Evolutionary conservation across 768 basidiomycete genomes (phyloP), one percentile per base, ranked within the genome.

Genomic region (Serendipita sp.): DNA sequence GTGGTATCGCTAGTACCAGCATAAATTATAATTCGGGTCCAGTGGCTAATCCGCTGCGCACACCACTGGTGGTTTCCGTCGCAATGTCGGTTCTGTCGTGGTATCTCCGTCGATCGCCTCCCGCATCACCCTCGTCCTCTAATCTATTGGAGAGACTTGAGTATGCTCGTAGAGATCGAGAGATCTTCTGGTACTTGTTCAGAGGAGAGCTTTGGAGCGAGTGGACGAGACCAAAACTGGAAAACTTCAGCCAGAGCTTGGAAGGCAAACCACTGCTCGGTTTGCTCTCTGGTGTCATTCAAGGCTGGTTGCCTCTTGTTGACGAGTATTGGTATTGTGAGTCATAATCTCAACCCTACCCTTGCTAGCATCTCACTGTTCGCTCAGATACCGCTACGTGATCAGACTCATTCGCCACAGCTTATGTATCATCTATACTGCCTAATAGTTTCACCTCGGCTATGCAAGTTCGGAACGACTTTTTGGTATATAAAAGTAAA

Each of bases 281-380:
- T n/a, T 71, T 90, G 56, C 73, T 89, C 45, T 78, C 88, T 68
- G 81, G 84, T 30, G 75, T 92, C 65, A 72, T 89, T 65, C 85
- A 83, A 68, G 89, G 91, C 70, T 92, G 91, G 90, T 83, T 92
- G 68, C 91, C 89, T 18, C 75, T 92, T 72, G 88, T 92, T 66
- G 84, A 92, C 72, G 88, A 89, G 71, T 92, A 92, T 75, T 85
- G 92, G 76, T 92, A 92, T 78, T 92, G 90, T 90, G 71, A 66
- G 90, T 79, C 44, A 48, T 16, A 38, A 13, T 46, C 44, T 18
- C 44, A 46, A 13, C 44, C 44, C 44, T 18, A 18, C 44, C 18
- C 18, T 13, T 46, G 44, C 44, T 46, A 46, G 44, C 13, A 23
- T 23, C 44, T 46, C 44, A 46, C 44, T 1, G 44, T 18, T 46